Evolutionary conservation across 1,139 yeast species (phyloP), one percentile per base, ranked within the genome.

Genomic region (Nadsonia commutata): DNA sequence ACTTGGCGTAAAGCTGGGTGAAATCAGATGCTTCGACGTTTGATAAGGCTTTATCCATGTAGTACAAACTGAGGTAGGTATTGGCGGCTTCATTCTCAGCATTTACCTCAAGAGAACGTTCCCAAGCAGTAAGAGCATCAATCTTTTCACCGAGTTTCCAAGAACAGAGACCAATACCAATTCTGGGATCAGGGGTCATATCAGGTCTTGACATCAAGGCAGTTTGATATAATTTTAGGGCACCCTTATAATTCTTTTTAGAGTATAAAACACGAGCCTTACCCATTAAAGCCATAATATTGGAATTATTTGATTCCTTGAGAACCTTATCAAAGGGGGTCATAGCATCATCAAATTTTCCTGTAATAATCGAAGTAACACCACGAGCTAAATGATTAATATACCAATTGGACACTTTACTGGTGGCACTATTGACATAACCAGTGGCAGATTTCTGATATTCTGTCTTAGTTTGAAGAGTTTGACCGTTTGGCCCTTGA

Each of bases 91-190:
- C 57, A 51, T 78, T 76, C 17, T 64, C 56, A 3, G 80, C 75
- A 49, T 82, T 74, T 42, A 88, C 63, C 56, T 80, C 83, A 39
- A 79, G 64, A 1, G 85, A 70, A 54, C 97, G 73, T 51, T 75
- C 72, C 97, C 97, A 93, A 0, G 97, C 79, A 40, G 67, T 67
- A 8, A 72, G 57, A 0, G 98, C 97, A 68, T 85, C 74, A 40
- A 72, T 71, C 50, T 75, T 74, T 57, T 85, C 95, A 45, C 80
- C 80, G 48, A 90, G 66, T 49, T 77, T 76, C 96, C 96, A 90
- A 58, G 80, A 88, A 61, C 97, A 88, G 53, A 90, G 67, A 37
- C 98, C 99, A 51, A 90, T 78, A 20, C 98, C 99, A 46, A 90
- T 72, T 62, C 99, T 71, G 18, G 98, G 94, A 61, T 90, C 98